phyloP scores from a whole-genome alignment of 805 yeast genomes.

The Hanseniaspora thailandica region DNA sequence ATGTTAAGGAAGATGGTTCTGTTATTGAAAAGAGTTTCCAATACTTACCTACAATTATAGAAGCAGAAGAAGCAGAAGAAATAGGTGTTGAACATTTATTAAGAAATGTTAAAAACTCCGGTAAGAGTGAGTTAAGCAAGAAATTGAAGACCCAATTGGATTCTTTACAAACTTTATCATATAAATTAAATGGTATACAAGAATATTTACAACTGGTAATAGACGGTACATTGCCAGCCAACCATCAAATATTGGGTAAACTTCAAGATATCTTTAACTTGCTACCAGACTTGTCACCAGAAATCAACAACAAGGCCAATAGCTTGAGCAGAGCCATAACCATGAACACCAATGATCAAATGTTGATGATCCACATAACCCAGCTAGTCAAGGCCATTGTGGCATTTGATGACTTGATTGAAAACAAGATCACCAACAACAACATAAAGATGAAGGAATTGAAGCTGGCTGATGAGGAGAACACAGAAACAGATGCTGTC shows the following conservation, averaged over 20 bases:
- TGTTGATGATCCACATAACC: slow-evolving; percentile 85
- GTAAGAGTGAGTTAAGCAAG: slow-evolving; percentile 83
- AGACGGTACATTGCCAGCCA: slow-evolving; percentile 63
- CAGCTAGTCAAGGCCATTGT: slow-evolving; percentile 86
- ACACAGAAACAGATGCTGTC: slow-evolving; percentile 19
- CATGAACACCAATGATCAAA: slow-evolving; percentile 86
- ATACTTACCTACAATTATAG: slow-evolving; percentile 83
- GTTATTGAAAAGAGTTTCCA: slow-evolving; percentile 84
- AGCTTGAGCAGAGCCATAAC: slow-evolving; percentile 66
- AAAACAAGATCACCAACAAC: slow-evolving; percentile 82
- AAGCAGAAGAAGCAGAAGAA: slow-evolving; percentile 98
- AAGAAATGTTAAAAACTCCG: slow-evolving; percentile 91
- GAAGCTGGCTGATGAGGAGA: slow-evolving; percentile 32
- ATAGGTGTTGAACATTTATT: slow-evolving; percentile 95
- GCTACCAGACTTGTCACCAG: slow-evolving; percentile 58
- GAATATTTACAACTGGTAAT: slow-evolving; percentile 65
- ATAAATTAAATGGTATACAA: slow-evolving; percentile 66
- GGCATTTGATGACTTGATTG: slow-evolving; percentile 92
- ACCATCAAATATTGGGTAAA: slow-evolving; percentile 81
- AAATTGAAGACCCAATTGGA: slow-evolving; percentile 80
- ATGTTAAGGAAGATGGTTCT: slow-evolving; percentile 90
- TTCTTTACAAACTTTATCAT: slow-evolving; percentile 74
- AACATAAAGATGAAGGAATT: slow-evolving; percentile 30
- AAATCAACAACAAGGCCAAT: slow-evolving; percentile 19
- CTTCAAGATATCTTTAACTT: slow-evolving; percentile 90